phyloP scores from a whole-genome alignment of 306 rosid genomes.

The Castanea mollissima region DNA sequence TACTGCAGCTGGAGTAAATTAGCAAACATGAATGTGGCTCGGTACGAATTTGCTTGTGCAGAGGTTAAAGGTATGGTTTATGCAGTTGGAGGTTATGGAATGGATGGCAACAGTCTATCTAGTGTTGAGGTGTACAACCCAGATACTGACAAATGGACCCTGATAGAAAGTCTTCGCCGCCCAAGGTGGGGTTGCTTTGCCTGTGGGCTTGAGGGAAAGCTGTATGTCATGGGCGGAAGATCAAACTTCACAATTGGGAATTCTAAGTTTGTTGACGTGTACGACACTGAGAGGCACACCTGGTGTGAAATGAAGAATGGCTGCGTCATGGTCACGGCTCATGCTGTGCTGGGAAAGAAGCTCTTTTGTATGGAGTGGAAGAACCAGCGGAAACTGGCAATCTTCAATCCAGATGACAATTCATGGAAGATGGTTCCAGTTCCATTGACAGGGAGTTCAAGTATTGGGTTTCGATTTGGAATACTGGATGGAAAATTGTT shows the following conservation, averaged over 20 bases:
- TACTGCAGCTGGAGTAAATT: constrained; percentile 79
- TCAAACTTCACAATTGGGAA: constrained; percentile 91
- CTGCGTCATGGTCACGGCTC: constrained; percentile 96
- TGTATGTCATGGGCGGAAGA: constrained; percentile 97
- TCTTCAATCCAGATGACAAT: constrained; percentile 65
- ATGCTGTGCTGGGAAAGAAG: constrained; percentile 73
- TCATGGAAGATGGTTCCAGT: constrained; percentile 79
- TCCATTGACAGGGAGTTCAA: constrained; percentile 81
- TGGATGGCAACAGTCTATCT: constrained; percentile 61
- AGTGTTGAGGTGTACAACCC: constrained; percentile 83
- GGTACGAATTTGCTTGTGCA: constrained; percentile 87
- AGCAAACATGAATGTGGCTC: constrained; percentile 62
- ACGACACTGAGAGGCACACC: constrained; percentile 53
- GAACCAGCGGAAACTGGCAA: constrained; percentile 81
- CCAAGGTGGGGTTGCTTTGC: constrained; percentile 97
- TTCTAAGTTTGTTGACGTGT: constrained; percentile 83
- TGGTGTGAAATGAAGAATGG: constrained; percentile 97
- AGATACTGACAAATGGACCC: constrained; percentile 61
- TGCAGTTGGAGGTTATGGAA: constrained; percentile 84
- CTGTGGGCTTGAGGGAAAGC: constrained; percentile 84
- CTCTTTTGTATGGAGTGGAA: constrained; percentile 97
- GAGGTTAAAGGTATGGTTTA: constrained; percentile 78
- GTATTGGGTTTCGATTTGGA: constrained; percentile 74
- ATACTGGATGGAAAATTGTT: constrained; percentile 67
- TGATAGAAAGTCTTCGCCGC: constrained; percentile 82